Conservation (phyloP, 1,139 yeast species). For the Arxiozyma slooffiae region DNA sequence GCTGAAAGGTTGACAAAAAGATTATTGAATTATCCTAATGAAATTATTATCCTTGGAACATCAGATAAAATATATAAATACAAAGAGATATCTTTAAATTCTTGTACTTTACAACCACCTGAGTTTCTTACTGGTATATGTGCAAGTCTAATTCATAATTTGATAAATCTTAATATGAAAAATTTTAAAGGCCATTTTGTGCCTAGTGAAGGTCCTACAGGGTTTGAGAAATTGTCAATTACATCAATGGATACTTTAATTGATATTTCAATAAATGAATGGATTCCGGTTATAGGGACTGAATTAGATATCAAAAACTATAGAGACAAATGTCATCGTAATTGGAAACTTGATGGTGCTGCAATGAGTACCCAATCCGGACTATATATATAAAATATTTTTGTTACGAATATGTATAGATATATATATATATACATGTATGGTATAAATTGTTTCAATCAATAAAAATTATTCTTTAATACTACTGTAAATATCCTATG, state of each 20-base stretch:
- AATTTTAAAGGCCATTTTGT: constrained; percentile 18
- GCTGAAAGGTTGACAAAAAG: constrained; percentile 9
- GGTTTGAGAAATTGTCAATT: constrained; percentile 27
- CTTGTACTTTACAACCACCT: constrained; percentile 23
- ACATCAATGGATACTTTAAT: constrained; percentile 23
- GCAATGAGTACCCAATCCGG: constrained; percentile 28
- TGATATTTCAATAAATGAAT: constrained; percentile 12
- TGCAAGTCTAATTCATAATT: constrained; percentile 20
- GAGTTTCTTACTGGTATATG: constrained; percentile 29
- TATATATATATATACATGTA: not conserved
- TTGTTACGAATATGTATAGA: not conserved
- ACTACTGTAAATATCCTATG: not conserved
- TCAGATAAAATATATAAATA: constrained; percentile 23
- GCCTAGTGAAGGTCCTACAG: constrained; percentile 31
- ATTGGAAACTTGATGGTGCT: constrained; percentile 26
- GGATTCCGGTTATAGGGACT: constrained; percentile 3
- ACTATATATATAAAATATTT: constrained; percentile 18
- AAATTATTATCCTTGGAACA: constrained; percentile 19
- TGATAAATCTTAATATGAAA: constrained; percentile 7
- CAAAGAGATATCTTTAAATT: constrained; percentile 10
- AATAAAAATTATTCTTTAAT: not conserved
- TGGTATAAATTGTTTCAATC: not conserved
- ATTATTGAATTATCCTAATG: not conserved
- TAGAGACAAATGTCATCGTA: constrained; percentile 20
- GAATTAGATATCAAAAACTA: constrained; percentile 12